phyloP scores from a whole-genome alignment of 768 basidiomycete species.

The Termitomyces sp. region DNA sequence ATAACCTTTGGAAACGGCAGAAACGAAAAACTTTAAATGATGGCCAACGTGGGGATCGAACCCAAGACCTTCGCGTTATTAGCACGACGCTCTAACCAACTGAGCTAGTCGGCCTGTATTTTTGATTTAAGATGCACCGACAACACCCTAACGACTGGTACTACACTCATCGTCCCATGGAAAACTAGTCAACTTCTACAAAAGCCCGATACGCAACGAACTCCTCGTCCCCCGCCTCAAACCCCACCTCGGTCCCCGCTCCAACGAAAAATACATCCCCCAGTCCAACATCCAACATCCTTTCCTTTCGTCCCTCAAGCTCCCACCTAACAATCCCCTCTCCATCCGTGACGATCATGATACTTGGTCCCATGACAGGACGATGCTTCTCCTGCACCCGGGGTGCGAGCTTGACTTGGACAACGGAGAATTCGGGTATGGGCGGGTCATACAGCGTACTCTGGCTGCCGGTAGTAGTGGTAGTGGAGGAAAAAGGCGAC shows the following conservation, averaged over 20 bases:
- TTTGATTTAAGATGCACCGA: no score
- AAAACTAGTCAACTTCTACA: constrained; percentile 33
- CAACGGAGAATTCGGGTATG: constrained; percentile 88
- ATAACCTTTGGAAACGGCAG: no score
- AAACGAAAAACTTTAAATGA: no score
- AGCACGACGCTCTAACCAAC: constrained; percentile 93
- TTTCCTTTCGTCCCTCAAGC: constrained; percentile 6
- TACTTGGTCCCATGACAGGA: constrained; percentile 75
- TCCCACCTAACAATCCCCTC: constrained; percentile 51
- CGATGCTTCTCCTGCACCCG: constrained; percentile 49
- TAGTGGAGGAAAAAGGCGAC: constrained; percentile 33
- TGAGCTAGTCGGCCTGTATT: constrained; percentile 79
- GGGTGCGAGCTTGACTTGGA: constrained; percentile 46
- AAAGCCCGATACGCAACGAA: constrained; percentile 68
- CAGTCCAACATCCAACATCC: constrained; percentile 32
- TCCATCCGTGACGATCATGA: constrained; percentile 74
- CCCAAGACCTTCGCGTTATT: constrained; percentile 83
- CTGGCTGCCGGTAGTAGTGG: constrained; percentile 14
- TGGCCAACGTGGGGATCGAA: constrained; percentile 80
- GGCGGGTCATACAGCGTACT: constrained; percentile 81
- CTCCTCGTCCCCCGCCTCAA: constrained; percentile 30
- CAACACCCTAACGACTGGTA: no score
- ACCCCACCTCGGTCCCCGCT: constrained; percentile 53
- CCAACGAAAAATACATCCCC: constrained; percentile 85
- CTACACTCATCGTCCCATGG: no score